Percentiles rank a stretch among this genome's conserved stretches.
Conservation (phyloP, 148 eudicot species). For the Mesembryanthemum crystallinum region DNA sequence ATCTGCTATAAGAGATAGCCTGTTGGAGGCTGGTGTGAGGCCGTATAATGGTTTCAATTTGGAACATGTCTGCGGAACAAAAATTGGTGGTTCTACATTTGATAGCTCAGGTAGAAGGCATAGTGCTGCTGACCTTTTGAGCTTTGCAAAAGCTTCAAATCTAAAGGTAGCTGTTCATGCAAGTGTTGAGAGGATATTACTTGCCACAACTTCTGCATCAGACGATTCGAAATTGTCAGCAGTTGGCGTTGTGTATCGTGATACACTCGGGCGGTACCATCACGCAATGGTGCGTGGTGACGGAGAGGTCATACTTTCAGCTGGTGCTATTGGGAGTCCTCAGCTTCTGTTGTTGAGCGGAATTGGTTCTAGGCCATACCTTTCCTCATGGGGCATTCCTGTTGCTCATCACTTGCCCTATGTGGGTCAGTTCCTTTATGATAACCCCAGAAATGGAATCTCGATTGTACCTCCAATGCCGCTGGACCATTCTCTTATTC, state of each 20-base stretch:
- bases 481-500: constrained; percentile 88
- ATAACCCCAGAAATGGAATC: constrained; percentile 89
- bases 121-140: constrained; percentile 81
- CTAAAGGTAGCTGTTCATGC: constrained; percentile 68
- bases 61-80: constrained; percentile 72
- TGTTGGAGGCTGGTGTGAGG: constrained; percentile 69
- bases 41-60: constrained; percentile 73
- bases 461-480: constrained; percentile 76
- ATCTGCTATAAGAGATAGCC: constrained; percentile 63
- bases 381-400: constrained; percentile 89
- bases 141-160: constrained; percentile 49
- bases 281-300: constrained; percentile 61
- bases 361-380: constrained; percentile 75
- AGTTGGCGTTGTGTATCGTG: constrained; percentile 74
- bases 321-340: constrained; percentile 88
- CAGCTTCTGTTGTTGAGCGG: constrained; percentile 89
- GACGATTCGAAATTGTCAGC: constrained; percentile 44
- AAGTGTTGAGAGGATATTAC: constrained; percentile 60
- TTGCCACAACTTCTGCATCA: constrained; percentile 38
- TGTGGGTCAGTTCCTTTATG: constrained; percentile 84
- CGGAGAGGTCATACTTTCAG: constrained; percentile 75
- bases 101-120: constrained; percentile 66
- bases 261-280: constrained; percentile 53
- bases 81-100: constrained; percentile 86
- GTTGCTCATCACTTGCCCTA: constrained; percentile 68